Conservation (phyloP, 352 stramenopile species). For the Sclerospora graminicola region DNA sequence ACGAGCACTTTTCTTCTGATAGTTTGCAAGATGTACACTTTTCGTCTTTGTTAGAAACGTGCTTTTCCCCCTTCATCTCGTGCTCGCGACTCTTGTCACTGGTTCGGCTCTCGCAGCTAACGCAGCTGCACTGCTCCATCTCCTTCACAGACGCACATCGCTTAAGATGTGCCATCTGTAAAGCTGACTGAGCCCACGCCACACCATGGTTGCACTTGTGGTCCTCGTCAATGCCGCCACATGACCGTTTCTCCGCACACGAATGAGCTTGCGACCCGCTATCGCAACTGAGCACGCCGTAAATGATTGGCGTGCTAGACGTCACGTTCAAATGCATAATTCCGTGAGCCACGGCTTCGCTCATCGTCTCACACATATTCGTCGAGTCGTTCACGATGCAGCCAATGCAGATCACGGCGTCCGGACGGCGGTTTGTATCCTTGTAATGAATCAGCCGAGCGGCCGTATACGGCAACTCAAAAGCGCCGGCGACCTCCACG, state of each 20-base stretch:
- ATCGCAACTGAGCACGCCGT: slow-evolving; percentile 89
- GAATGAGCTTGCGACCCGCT: slow-evolving; percentile 87
- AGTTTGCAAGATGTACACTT: slow-evolving; percentile 18
- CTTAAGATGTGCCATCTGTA: slow-evolving; percentile 88
- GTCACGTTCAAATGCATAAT: slow-evolving; percentile 95
- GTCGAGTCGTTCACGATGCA: slow-evolving; percentile 93
- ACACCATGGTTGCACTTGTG: slow-evolving; percentile 43
- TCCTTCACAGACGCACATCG: slow-evolving; percentile 22
- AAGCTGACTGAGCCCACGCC: slow-evolving; percentile 48
- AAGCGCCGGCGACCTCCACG: slow-evolving; percentile 87
- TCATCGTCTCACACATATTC: slow-evolving; percentile 98
- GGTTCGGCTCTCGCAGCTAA: slow-evolving; percentile 18
- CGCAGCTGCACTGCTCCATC: slow-evolving; percentile 23
- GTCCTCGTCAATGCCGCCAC: slow-evolving; percentile 12
- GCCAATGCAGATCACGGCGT: slow-evolving; percentile 94
- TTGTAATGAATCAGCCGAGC: slow-evolving; percentile 62
- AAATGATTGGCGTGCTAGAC: slow-evolving; percentile 77
- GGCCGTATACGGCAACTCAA: slow-evolving; percentile 92
- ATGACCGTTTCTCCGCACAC: slow-evolving; percentile 37
- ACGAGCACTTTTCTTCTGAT: slow-evolving; percentile 14
- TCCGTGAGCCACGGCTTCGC: slow-evolving; percentile 86
- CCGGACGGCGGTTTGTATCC: slow-evolving; percentile 57
- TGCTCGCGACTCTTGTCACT: slow-evolving; percentile 8
- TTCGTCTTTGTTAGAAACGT: slow-evolving; percentile 6
- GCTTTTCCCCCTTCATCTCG: slow-evolving; percentile 10